Percentiles rank a stretch among this genome's conserved stretches.
Evolutionary conservation across 257 asterid genomes (phyloP).

Genomic region (Solanum pinnatisectum): DNA sequence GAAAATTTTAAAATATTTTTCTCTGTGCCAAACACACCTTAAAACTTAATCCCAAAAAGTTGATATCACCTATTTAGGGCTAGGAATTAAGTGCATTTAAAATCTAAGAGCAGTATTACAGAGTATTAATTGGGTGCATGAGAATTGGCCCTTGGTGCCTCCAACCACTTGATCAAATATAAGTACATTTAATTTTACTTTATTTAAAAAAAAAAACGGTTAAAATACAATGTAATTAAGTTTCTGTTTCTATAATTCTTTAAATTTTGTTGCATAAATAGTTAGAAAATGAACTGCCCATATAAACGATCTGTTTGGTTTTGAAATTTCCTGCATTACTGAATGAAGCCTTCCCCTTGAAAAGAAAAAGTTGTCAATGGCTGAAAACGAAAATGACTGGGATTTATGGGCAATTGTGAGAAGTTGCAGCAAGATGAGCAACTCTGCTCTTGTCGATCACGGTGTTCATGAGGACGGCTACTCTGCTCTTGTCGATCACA

Average conservation of each 20-base stretch:
- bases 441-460: not conserved
- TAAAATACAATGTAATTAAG: not conserved
- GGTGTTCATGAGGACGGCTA: not conserved
- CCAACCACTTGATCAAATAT: not conserved
- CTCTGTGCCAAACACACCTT: no score
- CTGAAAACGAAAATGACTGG: not conserved
- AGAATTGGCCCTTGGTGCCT: not conserved
- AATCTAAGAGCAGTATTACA: not conserved
- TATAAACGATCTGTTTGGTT: not conserved
- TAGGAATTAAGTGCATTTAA: no score
- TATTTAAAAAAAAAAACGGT: not conserved
- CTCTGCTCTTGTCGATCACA: not conserved
- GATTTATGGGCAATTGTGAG: slow-evolving; percentile 3
- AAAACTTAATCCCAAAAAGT: no score
- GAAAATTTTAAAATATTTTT: no score
- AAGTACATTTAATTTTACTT: no score
- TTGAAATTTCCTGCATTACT: not conserved
- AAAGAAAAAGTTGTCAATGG: not conserved
- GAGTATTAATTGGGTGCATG: not conserved
- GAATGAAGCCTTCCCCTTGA: not conserved
- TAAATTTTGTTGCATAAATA: not conserved
- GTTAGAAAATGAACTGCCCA: not conserved
- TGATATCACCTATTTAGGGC: no score
- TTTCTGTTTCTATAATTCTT: not conserved
- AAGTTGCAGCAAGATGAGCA: not conserved